Conservation (phyloP, 306 rosid species). For the Cotoneaster glaucophyllus region DNA sequence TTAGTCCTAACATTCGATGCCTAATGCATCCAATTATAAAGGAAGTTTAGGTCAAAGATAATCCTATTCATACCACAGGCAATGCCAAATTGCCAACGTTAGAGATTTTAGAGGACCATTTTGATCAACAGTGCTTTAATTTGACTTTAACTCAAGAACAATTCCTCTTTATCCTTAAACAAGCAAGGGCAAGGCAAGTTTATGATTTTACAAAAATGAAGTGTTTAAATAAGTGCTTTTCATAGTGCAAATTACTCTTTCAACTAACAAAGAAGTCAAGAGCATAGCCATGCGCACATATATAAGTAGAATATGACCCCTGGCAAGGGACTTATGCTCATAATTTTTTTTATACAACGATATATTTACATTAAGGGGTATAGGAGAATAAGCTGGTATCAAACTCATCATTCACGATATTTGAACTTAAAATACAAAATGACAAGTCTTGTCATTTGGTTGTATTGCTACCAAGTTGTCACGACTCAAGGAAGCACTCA, state of each 20-base stretch:
- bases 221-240: neutral
- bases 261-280: neutral
- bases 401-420: too few relatives aligned
- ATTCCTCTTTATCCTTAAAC: neutral
- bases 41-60: neutral
- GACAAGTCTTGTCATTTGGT: neutral
- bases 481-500: neutral
- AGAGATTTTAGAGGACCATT: neutral
- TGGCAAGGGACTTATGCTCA: neutral
- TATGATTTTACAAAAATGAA: neutral
- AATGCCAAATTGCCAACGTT: neutral
- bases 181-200: neutral
- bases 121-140: neutral
- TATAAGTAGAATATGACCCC: neutral
- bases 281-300: neutral
- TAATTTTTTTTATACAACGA: too few relatives aligned
- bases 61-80: neutral
- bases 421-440: neutral
- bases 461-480: neutral
- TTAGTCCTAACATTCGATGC: neutral
- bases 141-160: neutral
- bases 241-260: neutral
- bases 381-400: too few relatives aligned
- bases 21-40: neutral
- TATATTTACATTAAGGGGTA: too few relatives aligned